phyloP scores from a whole-genome alignment of 768 basidiomycete genomes.

The Lactarius trivialis region DNA sequence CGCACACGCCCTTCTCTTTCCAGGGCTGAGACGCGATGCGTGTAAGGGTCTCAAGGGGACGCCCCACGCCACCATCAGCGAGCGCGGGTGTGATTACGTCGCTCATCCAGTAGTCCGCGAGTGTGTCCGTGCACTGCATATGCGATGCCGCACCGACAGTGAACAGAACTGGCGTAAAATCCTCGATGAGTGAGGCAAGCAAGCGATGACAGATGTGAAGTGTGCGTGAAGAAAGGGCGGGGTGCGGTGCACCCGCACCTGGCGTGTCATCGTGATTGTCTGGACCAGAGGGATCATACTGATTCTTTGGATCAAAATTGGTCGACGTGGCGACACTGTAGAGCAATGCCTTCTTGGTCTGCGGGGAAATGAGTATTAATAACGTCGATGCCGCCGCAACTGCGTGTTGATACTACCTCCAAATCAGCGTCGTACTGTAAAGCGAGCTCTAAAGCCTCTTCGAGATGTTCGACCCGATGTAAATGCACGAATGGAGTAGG shows the following conservation, averaged over 20 bases:
- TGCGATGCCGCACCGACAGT: slow-evolving; percentile 63
- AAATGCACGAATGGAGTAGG: slow-evolving; percentile 38
- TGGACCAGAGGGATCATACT: slow-evolving; percentile 18
- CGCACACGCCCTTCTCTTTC: slow-evolving; percentile 51
- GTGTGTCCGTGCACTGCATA: slow-evolving; percentile 65
- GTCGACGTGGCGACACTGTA: slow-evolving; percentile 57
- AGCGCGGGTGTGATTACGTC: slow-evolving; percentile 65
- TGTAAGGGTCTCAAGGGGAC: slow-evolving; percentile 66
- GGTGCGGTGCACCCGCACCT: slow-evolving; percentile 22
- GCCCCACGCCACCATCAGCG: slow-evolving; percentile 53
- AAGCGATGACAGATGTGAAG: slow-evolving; percentile 27
- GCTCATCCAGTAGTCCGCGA: slow-evolving; percentile 68
- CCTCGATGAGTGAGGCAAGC: slow-evolving; percentile 41
- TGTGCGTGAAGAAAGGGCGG: slow-evolving; percentile 26
- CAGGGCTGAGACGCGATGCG: slow-evolving; percentile 51
- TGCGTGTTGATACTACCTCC: slow-evolving; percentile 35
- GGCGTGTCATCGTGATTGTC: slow-evolving; percentile 12
- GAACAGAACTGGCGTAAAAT: slow-evolving; percentile 69
- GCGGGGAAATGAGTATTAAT: background rate
- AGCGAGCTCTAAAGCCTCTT: slow-evolving; percentile 50
- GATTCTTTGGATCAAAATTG: slow-evolving; percentile 44
- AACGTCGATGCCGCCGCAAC: background rate
- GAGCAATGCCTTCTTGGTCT: slow-evolving; percentile 58
- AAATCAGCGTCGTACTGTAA: slow-evolving; percentile 39
- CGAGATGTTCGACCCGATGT: slow-evolving; percentile 31